Evolutionary conservation across 2,329 filamentous ascomycete species (phyloP), one percentile per base, ranked within the genome.

Genomic region (Fusarium robinianum): DNA sequence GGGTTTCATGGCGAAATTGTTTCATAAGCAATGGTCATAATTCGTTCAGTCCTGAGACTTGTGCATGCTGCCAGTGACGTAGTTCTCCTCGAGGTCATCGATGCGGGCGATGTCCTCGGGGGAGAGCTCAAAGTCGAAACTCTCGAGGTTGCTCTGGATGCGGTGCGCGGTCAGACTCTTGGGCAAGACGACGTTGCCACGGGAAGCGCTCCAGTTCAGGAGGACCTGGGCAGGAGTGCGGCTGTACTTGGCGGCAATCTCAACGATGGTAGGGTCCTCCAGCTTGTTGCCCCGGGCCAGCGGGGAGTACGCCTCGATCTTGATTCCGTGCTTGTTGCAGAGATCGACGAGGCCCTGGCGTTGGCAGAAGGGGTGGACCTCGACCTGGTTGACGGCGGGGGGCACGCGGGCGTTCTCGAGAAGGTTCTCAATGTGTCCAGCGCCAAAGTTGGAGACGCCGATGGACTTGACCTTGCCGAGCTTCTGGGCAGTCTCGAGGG

Each of bases 361-460:
- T 65, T 85, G 83, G 47, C 85, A 74, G 66, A 88, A 87, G 2
- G 87, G 87, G 67, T 92, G 86, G 54, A 81, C 82, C 72, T 91
- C 88, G 60, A 91, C 85, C 74, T 92, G 88, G 72, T 92, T 90
- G 53, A 86, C 78, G 5, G 80, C 83, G 0, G 88, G 88, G 1
- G 74, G 62, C 39, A 87, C 67, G 40, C 72, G 75, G 27, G 81
- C 80, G 6, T 81, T 79, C 56, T 75, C 58, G 2, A 84, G 68
- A 19, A 84, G 67, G n/a, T 68, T 61, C 64, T 81, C 74, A 11
- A 84, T 64, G 57, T 84, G 70, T n/a, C 67, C 62, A 33, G 87
- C 79, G 0, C 87, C 88, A 64, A 86, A 91, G 73, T 92, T 92
- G 59, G 84, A 88, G 19, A 92, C 83, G 35, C 88, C 88, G 56